Percentiles rank a stretch among this genome's conserved stretches.
These are phyloP conservation scores for Yamadazyma triangularis DNA, from an alignment of 1,139 yeast genomes.

Conservation along the genomic window DNA sequence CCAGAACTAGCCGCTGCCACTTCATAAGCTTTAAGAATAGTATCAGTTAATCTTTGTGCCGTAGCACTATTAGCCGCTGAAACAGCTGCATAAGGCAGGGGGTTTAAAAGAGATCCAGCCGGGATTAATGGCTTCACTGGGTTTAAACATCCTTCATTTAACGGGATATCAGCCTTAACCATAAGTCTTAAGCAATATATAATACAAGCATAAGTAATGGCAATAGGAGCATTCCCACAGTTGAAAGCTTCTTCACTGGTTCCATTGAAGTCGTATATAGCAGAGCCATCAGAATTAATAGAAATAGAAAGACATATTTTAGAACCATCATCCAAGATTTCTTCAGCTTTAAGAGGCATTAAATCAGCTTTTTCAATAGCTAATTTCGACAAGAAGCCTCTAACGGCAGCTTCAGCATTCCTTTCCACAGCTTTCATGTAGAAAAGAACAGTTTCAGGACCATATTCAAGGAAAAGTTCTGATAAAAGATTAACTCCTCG, in stretches of 20 bases:
- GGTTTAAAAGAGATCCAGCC: constrained; percentile 28
- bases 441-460: constrained; percentile 26
- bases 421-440: constrained; percentile 39
- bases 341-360: constrained; percentile 39
- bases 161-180: constrained; percentile 33
- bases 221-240: constrained; percentile 36
- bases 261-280: constrained; percentile 5
- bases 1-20: constrained; percentile 4
- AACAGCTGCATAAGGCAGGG: constrained; percentile 37
- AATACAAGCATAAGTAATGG: constrained; percentile 32
- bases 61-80: constrained; percentile 45
- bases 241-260: constrained; percentile 20
- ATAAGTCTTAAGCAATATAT: constrained; percentile 36
- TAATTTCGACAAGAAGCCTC: constrained; percentile 31
- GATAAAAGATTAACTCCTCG: constrained; percentile 33
- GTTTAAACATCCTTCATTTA: constrained; percentile 39
- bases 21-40: constrained; percentile 5
- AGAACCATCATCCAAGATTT: constrained; percentile 61
- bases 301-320: constrained; percentile 41
- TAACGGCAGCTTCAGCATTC: constrained; percentile 41
- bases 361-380: constrained; percentile 25
- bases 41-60: constrained; percentile 34
- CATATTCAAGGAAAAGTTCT: constrained; percentile 28
- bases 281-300: constrained; percentile 18
- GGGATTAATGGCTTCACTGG: constrained; percentile 33